A percentile compares a stretch with the other conserved stretches of the same genome.
These are phyloP conservation scores for Phytophthora melonis DNA, from an alignment of 352 stramenopile genomes.

Conservation along the genomic window DNA sequence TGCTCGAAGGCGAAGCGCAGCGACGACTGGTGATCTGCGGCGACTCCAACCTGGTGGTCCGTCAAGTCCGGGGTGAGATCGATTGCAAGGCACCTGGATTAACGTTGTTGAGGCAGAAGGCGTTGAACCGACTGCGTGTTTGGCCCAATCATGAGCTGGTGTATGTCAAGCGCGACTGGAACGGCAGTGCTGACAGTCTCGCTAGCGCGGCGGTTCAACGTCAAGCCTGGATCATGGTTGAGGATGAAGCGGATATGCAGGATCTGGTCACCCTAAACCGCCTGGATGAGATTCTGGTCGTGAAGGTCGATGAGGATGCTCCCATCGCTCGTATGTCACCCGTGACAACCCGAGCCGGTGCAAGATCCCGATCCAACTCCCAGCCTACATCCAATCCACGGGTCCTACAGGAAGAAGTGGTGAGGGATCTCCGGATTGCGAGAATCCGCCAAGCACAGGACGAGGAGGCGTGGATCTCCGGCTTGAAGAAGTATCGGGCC, in stretches of 20 bases:
- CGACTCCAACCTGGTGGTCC: slow-evolving; percentile 6
- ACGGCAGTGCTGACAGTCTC: too few relatives aligned
- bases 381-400: not conserved
- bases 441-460: too few relatives aligned
- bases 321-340: not conserved
- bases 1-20: not conserved
- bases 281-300: not conserved
- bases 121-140: not conserved
- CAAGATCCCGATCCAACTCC: not conserved
- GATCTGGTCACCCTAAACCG: too few relatives aligned
- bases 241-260: too few relatives aligned
- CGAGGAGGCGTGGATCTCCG: too few relatives aligned
- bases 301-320: not conserved
- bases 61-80: slow-evolving; percentile 16
- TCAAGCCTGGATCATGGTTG: too few relatives aligned
- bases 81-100: slow-evolving; percentile 13
- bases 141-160: slow-evolving; percentile 4
- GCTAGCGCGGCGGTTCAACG: too few relatives aligned
- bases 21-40: slow-evolving; percentile 4
- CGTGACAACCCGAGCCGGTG: not conserved
- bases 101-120: slow-evolving; percentile 4
- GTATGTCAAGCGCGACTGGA: too few relatives aligned
- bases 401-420: not conserved
- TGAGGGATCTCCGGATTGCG: too few relatives aligned
- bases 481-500: too few relatives aligned